phyloP scores from a whole-genome alignment of 2,329 filamentous ascomycete species.

The Penicillium sp. region DNA sequence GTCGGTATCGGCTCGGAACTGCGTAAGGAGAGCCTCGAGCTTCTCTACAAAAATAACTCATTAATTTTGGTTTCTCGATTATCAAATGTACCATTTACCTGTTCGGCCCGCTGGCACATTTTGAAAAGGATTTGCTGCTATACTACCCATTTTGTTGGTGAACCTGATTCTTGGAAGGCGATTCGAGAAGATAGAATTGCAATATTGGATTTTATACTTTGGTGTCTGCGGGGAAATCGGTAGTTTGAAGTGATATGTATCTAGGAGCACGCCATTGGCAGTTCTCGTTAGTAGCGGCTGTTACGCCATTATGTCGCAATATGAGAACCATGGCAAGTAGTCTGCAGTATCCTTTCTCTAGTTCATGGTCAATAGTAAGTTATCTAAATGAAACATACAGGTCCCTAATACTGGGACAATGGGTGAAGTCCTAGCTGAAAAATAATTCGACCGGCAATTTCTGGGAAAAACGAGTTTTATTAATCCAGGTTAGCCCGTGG shows the following conservation, averaged over 20 bases:
- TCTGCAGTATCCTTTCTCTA: no score
- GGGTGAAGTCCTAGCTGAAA: no score
- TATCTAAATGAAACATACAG: no score
- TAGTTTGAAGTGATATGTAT: background rate
- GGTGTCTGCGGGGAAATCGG: background rate
- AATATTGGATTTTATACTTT: background rate
- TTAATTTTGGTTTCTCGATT: background rate
- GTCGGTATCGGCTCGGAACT: slow-evolving; percentile 12
- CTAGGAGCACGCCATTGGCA: background rate
- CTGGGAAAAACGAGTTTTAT: no score
- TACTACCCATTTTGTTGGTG: slow-evolving; percentile 11
- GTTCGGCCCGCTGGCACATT: slow-evolving; percentile 4
- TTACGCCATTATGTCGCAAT: background rate
- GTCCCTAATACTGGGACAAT: no score
- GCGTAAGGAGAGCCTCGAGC: background rate
- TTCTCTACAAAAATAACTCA: background rate
- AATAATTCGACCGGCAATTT: no score
- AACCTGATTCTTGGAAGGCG: background rate
- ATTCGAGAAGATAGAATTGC: background rate
- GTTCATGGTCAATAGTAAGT: no score
- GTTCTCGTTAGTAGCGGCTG: background rate
- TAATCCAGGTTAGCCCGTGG: no score
- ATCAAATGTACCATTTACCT: slow-evolving; percentile 4
- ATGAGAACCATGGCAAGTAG: no score
- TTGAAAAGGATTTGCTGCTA: slow-evolving; percentile 12